Base-by-base conservation (phyloP, 768 basidiomycete genomes). In the Naganishia antarctica region DNA sequence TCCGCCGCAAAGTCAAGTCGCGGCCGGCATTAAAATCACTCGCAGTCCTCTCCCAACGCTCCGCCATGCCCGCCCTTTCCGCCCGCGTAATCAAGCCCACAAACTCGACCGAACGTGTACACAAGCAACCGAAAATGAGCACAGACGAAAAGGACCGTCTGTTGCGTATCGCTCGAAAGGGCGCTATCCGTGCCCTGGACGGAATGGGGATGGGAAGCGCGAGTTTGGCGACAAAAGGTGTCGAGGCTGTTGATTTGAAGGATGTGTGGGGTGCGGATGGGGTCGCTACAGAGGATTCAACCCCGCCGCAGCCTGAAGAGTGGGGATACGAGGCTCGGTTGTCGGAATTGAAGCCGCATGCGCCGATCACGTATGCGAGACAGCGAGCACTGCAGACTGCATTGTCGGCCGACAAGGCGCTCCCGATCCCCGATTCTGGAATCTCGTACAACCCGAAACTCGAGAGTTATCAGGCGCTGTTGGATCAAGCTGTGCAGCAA, bases 381-480 rank as follows among this genome's bases (percentile, higher is more conserved):
- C 74, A 72, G 48, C 62, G 76, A 21, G 69, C 72, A 26, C 63
- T 69, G 26, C 69, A 68, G 28, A 51, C 67, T 18, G 21, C 41
- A 12, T 51, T 49, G 12, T 29, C 66, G n/a, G 16, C 53, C 3
- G 31, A 37, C 29, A 63, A 67, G 40, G 18, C 66, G 23, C 21
- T 67, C 16, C 66, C 66, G 13, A 50, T 85, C 3, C 92, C 92
- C 0, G 89, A 89, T 68, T 84, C 84, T 32, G 92, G 92, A 21
- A 83, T 87, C 3, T 92, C 90, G 18, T 97, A 97, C 74, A 96
- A 96, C 73, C 92, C 92, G 0, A 84, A 85, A 0, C 84, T 83
- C 0, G 81, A 83, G 3, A 84, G 86, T 0, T 89, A 94, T 69
- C 82, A 84, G 53, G 84, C 84, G 51, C 83, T 94, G 4, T 73